Base-by-base conservation (phyloP, 2,329 filamentous ascomycete species). In the Teratosphaeria zuluensis region DNA sequence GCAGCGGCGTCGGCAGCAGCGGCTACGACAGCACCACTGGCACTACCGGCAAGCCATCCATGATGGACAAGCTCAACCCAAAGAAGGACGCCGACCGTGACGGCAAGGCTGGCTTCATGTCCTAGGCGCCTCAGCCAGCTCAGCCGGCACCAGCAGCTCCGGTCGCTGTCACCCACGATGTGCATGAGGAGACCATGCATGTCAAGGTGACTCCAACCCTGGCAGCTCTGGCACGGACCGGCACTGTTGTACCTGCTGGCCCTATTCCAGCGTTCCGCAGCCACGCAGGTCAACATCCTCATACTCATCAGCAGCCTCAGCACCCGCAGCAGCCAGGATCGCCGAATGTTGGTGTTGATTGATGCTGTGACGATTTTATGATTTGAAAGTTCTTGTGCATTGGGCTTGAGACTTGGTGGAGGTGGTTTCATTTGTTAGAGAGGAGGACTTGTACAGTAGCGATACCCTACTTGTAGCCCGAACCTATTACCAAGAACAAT, bases 41-140 rank as follows among this genome's bases (percentile, higher is more conserved):
- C 54, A 58, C 35, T 21, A 57, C 61, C 19, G 69, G 70, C 54
- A 82, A 82, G 72, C 75, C 80, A 1, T 72, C 73, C 16, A 61
- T 84, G 60, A 68, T 80, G 70, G 76, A 83, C 58, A 80, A 78
- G 67, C 60, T 84, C 42, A 84, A 84, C 71, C 81, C 82, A 1
- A 76, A 71, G 70, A 75, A 73, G 48, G 81, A 84, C 65, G 62
- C 80, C 31, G 74, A 82, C 62, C 73, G 77, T 46, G 81, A 84
- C 69, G 81, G 82, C 59, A 81, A 83, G 75, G 70, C 72, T 31
- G 81, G 81, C 2, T 64, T 83, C 62, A 79, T 82, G 77, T 70
- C 77, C 56, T 81, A 77, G 64, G 64, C 55, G 31, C 57, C 55
- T n/a, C 14, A 51, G 4, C 54, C 54, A 48, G 38, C 55, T 28